Evolutionary conservation across 192 early-diverging fungal genomes (phyloP).

Genomic region (Pecoramyces ruminantium): DNA sequence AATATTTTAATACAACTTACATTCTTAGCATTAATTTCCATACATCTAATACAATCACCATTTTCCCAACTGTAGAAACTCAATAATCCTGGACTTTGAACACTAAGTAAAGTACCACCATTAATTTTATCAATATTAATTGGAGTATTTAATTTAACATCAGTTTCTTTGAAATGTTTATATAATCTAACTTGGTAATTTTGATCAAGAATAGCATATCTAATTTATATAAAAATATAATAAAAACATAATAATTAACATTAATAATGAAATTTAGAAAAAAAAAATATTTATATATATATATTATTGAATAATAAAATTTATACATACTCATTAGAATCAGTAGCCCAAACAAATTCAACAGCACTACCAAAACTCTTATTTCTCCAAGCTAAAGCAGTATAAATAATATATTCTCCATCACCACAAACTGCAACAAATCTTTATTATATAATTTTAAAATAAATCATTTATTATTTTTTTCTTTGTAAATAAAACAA

Average conservation of each 20-base stretch:
- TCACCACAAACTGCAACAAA: constrained; percentile 99
- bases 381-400: constrained; percentile 98
- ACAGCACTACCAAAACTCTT: constrained; percentile 89
- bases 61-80: constrained; percentile 98
- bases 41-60: constrained; percentile 71
- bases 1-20: constrained; percentile 20
- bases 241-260: neutral
- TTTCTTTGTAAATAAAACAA: too few relatives aligned
- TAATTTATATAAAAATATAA: neutral
- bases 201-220: neutral
- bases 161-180: neutral
- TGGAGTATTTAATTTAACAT: neutral
- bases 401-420: constrained; percentile 99
- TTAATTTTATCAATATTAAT: constrained; percentile 75
- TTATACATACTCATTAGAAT: constrained; percentile 63
- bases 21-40: constrained; percentile 78
- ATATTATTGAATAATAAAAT: too few relatives aligned
- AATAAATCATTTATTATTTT: too few relatives aligned
- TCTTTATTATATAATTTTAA: constrained; percentile 2
- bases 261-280: too few relatives aligned
- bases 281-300: too few relatives aligned
- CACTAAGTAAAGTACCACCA: constrained; percentile 85
- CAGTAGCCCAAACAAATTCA: constrained; percentile 94
- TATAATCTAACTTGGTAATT: neutral
- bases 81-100: constrained; percentile 51